Percentiles rank a stretch among this genome's conserved stretches.
These are phyloP conservation scores for Coccomyxa subellipsoidea DNA, from an alignment of 163 green algal species.

Conservation along the genomic window DNA sequence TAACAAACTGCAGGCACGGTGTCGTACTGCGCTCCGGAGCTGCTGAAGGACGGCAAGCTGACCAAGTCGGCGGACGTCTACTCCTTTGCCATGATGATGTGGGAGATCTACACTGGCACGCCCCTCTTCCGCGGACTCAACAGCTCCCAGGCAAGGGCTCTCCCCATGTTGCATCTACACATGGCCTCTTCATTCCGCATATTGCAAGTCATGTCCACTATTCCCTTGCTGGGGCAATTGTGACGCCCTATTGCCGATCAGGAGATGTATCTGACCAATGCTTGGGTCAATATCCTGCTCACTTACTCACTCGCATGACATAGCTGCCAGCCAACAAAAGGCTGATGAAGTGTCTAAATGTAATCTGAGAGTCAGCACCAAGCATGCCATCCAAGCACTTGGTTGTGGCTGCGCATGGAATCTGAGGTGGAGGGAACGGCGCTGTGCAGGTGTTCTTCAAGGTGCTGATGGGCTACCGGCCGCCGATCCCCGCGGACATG, in stretches of 20 bases:
- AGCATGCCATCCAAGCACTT: too few species aligned
- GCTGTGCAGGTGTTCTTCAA: constrained; percentile 16
- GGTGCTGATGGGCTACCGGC: constrained; percentile 15
- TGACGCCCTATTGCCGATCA: neutral
- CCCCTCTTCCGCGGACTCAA: constrained; percentile 15
- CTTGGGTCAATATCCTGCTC: neutral
- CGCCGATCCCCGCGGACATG: constrained; percentile 12
- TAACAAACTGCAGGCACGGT: constrained; percentile 33
- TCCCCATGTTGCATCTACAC: too few species aligned
- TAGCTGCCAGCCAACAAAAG: too few species aligned
- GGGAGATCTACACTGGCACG: constrained; percentile 20
- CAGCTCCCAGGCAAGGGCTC: neutral
- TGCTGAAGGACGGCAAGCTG: constrained; percentile 34
- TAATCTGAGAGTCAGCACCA: too few species aligned
- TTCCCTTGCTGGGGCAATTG: neutral
- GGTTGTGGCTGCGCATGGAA: neutral
- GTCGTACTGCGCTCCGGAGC: constrained; percentile 33
- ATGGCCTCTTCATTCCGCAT: too few species aligned
- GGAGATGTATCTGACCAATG: neutral
- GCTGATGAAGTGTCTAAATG: too few species aligned
- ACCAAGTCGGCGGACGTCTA: constrained; percentile 35
- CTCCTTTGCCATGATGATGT: constrained; percentile 40
- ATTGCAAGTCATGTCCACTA: too few species aligned
- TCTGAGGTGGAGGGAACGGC: too few species aligned
- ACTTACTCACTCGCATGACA: neutral